Conservation (phyloP, 169 alveolate genomes). For the Cryptosporidium ubiquitum region DNA sequence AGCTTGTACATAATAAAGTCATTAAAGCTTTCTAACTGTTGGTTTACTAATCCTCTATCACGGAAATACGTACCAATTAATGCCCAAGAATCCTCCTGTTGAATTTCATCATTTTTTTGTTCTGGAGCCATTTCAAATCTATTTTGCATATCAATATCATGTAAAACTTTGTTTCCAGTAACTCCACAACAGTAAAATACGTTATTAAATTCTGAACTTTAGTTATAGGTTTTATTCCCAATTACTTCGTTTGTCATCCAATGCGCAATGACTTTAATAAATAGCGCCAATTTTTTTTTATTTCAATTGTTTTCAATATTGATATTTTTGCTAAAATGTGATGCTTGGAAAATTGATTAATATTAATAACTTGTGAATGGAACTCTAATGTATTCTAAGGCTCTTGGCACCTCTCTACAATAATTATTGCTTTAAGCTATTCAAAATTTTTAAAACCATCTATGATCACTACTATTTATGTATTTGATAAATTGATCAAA, state of each 20-base stretch:
- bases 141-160: not conserved
- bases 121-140: conserved; percentile 40
- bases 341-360: not conserved
- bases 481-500: not conserved
- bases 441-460: not conserved
- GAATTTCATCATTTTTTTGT: conserved; percentile 80
- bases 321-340: not conserved
- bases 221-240: not conserved
- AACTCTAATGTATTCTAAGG: not conserved
- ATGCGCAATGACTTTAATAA: conserved; percentile 3
- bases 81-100: conserved; percentile 90
- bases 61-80: conserved; percentile 87
- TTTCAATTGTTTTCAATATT: not conserved
- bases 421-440: too few relatives aligned
- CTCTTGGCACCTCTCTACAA: not conserved
- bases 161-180: not conserved
- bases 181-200: not conserved
- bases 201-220: not conserved
- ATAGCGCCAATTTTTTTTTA: not conserved
- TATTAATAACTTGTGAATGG: not conserved
- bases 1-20: conserved; percentile 93
- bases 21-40: conserved; percentile 95
- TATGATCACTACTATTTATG: not conserved
- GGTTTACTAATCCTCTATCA: conserved; percentile 95
- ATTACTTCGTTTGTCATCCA: not conserved